Percentiles rank a stretch among this genome's conserved stretches.
Evolutionary conservation across 2,329 filamentous ascomycete genomes (phyloP).

Genomic region (Penicillium decumbens): DNA sequence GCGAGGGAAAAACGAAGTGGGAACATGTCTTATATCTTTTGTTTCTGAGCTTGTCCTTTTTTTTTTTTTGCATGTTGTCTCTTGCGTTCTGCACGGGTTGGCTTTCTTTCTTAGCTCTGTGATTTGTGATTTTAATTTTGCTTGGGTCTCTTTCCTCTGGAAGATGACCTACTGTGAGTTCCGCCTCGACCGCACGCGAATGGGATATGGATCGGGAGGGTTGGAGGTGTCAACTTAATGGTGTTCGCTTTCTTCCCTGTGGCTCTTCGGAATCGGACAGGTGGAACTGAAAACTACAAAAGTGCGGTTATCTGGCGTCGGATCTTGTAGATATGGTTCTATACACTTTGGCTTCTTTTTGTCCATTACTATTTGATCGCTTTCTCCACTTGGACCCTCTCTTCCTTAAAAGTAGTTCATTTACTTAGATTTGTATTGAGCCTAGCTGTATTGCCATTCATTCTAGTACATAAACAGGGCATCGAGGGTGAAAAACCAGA

Average conservation of each 20-base stretch:
- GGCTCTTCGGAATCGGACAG: slow-evolving; percentile 1
- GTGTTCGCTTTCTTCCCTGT: slow-evolving; percentile 11
- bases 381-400: background rate
- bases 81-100: slow-evolving; percentile 15
- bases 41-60: slow-evolving; percentile 6
- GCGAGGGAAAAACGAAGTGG: slow-evolving; percentile 1
- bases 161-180: slow-evolving; percentile 1
- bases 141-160: slow-evolving; percentile 7
- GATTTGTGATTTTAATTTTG: background rate
- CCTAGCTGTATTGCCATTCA: slow-evolving; percentile 10
- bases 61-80: slow-evolving; percentile 12
- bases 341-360: slow-evolving; percentile 20
- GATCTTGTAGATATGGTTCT: slow-evolving; percentile 27
- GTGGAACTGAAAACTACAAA: slow-evolving; percentile 21
- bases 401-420: slow-evolving; percentile 1
- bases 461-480: slow-evolving; percentile 25
- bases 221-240: background rate
- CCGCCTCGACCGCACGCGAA: background rate
- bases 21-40: slow-evolving; percentile 3
- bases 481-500: slow-evolving; percentile 1
- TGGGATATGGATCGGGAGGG: background rate
- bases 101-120: slow-evolving; percentile 9
- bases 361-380: slow-evolving; percentile 10
- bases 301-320: slow-evolving; percentile 24
- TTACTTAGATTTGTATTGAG: slow-evolving; percentile 5